Percentiles rank a stretch among this genome's conserved stretches.
Evolutionary conservation across 257 asterid species (phyloP).

Genomic region (Solanum habrochaites): DNA sequence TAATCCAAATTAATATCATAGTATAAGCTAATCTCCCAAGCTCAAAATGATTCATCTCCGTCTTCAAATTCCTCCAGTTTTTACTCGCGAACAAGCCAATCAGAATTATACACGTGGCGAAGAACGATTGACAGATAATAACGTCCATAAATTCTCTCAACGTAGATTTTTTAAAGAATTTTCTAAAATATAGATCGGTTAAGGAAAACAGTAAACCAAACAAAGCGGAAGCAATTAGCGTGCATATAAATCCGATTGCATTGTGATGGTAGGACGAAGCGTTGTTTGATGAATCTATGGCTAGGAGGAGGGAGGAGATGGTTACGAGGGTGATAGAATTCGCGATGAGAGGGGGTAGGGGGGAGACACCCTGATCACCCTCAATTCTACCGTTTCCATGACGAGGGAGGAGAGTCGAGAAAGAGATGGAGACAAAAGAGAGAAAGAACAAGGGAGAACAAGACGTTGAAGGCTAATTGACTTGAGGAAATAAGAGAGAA

Average conservation of each 20-base stretch:
- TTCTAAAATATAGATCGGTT: slow-evolving; percentile 15
- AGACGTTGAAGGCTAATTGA: slow-evolving; percentile 35
- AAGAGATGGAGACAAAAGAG: too few relatives aligned
- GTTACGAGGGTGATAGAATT: slow-evolving; percentile 35
- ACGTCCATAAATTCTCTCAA: slow-evolving; percentile 7
- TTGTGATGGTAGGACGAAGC: not conserved
- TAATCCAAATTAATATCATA: slow-evolving; percentile 16
- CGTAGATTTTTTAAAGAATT: not conserved
- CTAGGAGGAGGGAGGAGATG: slow-evolving; percentile 12
- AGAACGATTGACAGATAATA: slow-evolving; percentile 10
- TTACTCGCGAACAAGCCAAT: slow-evolving; percentile 22
- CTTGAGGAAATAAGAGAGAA: slow-evolving; percentile 26
- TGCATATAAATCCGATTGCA: slow-evolving; percentile 21
- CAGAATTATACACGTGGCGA: slow-evolving; percentile 9
- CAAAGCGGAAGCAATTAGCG: slow-evolving; percentile 15
- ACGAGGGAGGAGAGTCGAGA: too few relatives aligned
- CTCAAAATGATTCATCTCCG: slow-evolving; percentile 20
- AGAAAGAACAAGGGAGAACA: too few relatives aligned
- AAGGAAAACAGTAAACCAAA: slow-evolving; percentile 10
- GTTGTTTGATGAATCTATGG: slow-evolving; percentile 1
- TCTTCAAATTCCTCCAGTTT: slow-evolving; percentile 23
- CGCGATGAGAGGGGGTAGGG: slow-evolving; percentile 9
- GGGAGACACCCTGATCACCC: too few relatives aligned
- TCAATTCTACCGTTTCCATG: too few relatives aligned
- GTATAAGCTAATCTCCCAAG: slow-evolving; percentile 15